Percentiles rank a stretch among this genome's conserved stretches.
Conservation (phyloP, 2,329 filamentous ascomycete species). For the Neopestalotiopsis sp. region DNA sequence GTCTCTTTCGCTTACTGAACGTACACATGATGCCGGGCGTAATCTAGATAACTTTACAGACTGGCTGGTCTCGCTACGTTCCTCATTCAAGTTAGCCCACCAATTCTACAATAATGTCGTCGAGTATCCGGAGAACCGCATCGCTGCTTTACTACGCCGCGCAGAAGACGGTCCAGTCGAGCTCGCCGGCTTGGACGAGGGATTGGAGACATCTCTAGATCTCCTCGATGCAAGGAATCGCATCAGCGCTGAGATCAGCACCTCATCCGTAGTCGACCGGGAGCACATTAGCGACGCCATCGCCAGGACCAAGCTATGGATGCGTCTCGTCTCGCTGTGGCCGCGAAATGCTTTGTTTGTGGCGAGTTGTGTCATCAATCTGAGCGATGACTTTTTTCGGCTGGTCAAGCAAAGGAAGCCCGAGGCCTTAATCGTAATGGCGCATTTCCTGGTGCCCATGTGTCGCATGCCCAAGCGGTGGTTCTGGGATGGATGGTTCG, state of each 20-base stretch:
- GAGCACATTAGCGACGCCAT: conserved; percentile 5
- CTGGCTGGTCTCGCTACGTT: background rate
- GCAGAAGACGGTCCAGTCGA: background rate
- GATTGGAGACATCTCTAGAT: background rate
- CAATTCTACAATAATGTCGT: background rate
- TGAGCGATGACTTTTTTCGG: background rate
- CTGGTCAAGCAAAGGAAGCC: background rate
- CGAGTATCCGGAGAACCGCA: background rate
- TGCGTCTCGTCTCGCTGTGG: background rate
- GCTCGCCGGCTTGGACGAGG: background rate
- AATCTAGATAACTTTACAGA: background rate
- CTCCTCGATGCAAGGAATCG: background rate
- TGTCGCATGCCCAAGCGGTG: background rate
- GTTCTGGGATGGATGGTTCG: background rate
- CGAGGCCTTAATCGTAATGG: background rate
- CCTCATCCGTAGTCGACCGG: background rate
- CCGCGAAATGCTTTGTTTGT: background rate
- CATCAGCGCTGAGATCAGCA: background rate
- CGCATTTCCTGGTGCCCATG: background rate
- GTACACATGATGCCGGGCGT: background rate
- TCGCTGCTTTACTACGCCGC: background rate
- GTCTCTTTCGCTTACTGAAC: background rate
- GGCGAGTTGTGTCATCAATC: background rate
- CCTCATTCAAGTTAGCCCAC: background rate
- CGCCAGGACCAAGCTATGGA: background rate